phyloP scores from a whole-genome alignment of 768 basidiomycete species.

The Suillus decipiens region DNA sequence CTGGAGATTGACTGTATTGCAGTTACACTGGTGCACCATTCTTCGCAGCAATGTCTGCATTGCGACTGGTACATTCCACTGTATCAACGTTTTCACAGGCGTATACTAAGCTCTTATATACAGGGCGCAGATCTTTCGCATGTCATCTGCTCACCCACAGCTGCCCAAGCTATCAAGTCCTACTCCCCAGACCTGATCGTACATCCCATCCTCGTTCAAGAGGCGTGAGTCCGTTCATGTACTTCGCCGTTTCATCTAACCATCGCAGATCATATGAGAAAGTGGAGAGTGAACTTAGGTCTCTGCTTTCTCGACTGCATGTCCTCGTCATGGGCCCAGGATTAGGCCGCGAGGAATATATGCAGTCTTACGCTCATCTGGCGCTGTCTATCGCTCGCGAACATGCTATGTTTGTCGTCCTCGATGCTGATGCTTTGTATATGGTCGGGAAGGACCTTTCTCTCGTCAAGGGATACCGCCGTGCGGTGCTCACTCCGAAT shows the following conservation, averaged over 20 bases:
- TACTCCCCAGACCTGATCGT: conserved; percentile 98
- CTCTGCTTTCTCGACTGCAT: conserved; percentile 83
- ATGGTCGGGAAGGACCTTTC: conserved; percentile 74
- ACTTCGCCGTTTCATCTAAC: background rate
- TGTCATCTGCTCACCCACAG: conserved; percentile 94
- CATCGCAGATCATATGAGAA: conserved; percentile 45
- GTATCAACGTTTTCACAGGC: background rate
- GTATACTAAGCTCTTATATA: background rate
- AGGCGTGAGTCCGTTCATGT: conserved; percentile 46
- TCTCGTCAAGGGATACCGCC: conserved; percentile 80
- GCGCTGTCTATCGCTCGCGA: conserved; percentile 74
- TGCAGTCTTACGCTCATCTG: conserved; percentile 79
- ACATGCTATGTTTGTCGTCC: conserved; percentile 83
- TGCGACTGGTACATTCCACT: conserved; percentile 63
- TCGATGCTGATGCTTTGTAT: conserved; percentile 93
- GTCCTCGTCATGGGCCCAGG: conserved; percentile 94
- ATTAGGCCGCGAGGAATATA: conserved; percentile 86
- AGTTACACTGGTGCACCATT: conserved; percentile 98
- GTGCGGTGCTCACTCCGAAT: conserved; percentile 92
- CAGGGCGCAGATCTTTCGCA: conserved; percentile 95
- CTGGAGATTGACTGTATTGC: background rate
- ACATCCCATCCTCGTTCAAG: conserved; percentile 83
- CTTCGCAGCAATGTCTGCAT: conserved; percentile 90
- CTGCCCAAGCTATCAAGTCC: conserved; percentile 91
- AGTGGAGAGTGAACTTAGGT: conserved; percentile 56